Base-by-base conservation (phyloP, 208 protist genomes). In the Leishmania braziliensis region DNA sequence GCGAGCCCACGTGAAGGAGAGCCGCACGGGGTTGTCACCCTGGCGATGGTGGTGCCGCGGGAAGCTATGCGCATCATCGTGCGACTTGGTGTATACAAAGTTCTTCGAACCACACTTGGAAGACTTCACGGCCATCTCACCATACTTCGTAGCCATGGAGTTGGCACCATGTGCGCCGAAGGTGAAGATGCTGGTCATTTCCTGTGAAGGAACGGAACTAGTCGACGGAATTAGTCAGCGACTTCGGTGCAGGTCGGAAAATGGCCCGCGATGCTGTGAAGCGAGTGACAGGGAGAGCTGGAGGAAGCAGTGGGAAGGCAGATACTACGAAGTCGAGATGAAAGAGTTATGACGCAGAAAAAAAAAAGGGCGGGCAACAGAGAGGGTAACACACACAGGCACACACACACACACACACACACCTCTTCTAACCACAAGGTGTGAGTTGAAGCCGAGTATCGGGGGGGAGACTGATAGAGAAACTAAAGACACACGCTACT, bases 61-160 rank as follows among this genome's bases (percentile, higher is more conserved):
- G 72, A 91, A 92, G 10, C 92, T 23, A 75, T 91, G 86, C 5
- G 79, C 83, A 58, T 94, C 90, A 76, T 98, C 95, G 85, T 96
- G 89, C 48, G 84, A 86, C 56, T 88, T 86, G 2, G 88, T 93
- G 83, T 93, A 95, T 5, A 98, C 90, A 85, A 98, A 98, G 84
- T 96, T 96, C 75, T 95, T 96, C 5, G 91, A 90, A 2, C 95
- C 95, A 79, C 91, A 93, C 78, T 84, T 90, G 43, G 91, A 95
- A 16, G 91, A 86, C 43, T 81, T 65, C 20, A 86, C 82, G 1
- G 95, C 95, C 86, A 92, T 91, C 78, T 89, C 81, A 71, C 84
- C 93, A 71, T 97, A 97, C 63, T 86, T 84, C 73, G 85, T 79
- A 16, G 93, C 89, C 79, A 94, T 84, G 9, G 92, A 90, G 81